Conservation (phyloP, 163 green algal species). For the Scenedesmus sp. region DNA sequence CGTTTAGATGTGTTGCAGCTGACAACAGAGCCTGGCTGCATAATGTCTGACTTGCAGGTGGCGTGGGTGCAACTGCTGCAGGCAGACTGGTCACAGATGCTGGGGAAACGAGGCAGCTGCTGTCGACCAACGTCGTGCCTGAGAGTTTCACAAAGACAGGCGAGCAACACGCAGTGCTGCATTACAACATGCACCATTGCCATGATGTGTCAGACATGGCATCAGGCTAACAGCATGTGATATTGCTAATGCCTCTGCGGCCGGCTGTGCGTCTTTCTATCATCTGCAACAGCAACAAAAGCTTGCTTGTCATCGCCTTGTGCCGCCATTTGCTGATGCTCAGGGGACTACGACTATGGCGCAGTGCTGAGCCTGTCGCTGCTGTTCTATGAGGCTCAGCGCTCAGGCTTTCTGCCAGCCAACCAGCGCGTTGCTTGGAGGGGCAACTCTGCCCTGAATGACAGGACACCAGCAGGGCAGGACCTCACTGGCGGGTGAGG, state of each 20-base stretch:
- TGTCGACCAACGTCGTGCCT: background rate
- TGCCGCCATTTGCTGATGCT: background rate
- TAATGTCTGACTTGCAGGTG: background rate
- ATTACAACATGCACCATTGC: background rate
- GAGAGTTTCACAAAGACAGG: background rate
- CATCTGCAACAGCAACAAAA: too few relatives aligned
- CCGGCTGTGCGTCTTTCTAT: background rate
- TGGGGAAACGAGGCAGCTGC: background rate
- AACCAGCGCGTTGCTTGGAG: constrained; percentile 55
- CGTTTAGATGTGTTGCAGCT: background rate
- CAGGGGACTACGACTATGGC: constrained; percentile 39
- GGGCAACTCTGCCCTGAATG: constrained; percentile 59
- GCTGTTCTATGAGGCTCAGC: constrained; percentile 48
- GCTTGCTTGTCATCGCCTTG: too few relatives aligned
- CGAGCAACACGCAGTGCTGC: too few relatives aligned
- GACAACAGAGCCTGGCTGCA: background rate
- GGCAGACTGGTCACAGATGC: background rate
- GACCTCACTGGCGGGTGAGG: constrained; percentile 32
- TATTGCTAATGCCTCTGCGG: background rate
- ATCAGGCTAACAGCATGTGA: background rate
- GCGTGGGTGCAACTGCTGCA: background rate
- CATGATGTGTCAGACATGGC: background rate
- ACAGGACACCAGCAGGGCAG: constrained; percentile 48
- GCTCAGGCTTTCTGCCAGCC: constrained; percentile 1
- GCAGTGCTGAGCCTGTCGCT: constrained; percentile 35